phyloP scores from a whole-genome alignment of 73 alveolate species.

The Stentor coeruleus region DNA sequence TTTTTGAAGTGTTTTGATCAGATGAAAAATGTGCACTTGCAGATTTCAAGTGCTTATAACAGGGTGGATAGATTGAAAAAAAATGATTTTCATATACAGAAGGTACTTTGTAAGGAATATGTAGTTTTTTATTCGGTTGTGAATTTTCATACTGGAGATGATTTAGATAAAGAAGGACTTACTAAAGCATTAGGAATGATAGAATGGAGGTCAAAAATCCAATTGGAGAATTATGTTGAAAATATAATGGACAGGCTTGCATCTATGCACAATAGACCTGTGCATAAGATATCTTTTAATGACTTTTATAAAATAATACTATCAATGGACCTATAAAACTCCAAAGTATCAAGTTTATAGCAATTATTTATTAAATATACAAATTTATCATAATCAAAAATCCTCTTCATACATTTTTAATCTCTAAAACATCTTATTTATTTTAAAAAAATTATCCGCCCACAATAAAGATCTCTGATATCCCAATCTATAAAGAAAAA shows the following conservation, averaged over 20 bases:
- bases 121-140: not conserved
- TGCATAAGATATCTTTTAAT: not conserved
- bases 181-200: not conserved
- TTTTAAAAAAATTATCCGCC: too few species aligned
- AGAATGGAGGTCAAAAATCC: not conserved
- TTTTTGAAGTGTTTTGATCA: too few species aligned
- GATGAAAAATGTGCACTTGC: not conserved
- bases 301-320: not conserved
- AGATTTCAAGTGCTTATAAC: not conserved
- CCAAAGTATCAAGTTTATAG: too few species aligned
- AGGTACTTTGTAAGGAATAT: not conserved
- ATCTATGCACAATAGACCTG: not conserved
- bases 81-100: not conserved
- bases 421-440: too few species aligned
- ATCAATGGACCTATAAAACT: too few species aligned
- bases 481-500: too few species aligned
- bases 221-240: not conserved
- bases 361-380: too few species aligned
- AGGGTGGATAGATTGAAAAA: not conserved
- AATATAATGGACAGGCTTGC: not conserved
- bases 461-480: too few species aligned
- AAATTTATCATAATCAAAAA: too few species aligned
- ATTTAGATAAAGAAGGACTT: not conserved
- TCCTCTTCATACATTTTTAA: too few species aligned
- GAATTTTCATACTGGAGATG: not conserved